phyloP scores from a whole-genome alignment of 768 basidiomycete genomes.

The Agaricus sinodeliciosus region DNA sequence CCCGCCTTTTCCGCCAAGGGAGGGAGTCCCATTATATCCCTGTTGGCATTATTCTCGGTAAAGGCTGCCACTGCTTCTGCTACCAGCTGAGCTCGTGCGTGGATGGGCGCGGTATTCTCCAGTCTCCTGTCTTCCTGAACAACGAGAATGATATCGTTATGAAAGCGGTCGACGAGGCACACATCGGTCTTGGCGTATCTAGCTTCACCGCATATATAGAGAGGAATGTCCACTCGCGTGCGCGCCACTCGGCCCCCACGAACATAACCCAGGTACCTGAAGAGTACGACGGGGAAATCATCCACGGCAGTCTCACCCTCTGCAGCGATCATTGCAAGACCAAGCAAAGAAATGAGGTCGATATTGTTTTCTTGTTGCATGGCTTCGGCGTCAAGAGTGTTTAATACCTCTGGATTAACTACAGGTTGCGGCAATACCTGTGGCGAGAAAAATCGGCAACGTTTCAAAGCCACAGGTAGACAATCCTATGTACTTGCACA shows the following conservation, averaged over 20 bases:
- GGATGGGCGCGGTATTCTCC: slow-evolving; percentile 7
- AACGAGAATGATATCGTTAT: slow-evolving; percentile 12
- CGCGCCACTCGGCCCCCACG: slow-evolving; percentile 7
- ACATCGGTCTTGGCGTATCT: slow-evolving; percentile 21
- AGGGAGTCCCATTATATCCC: slow-evolving; percentile 6
- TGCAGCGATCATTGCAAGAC: too few relatives aligned
- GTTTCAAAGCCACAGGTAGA: too few relatives aligned
- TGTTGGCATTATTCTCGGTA: slow-evolving; percentile 17
- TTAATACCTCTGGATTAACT: too few relatives aligned
- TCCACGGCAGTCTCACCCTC: slow-evolving; percentile 23
- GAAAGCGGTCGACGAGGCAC: slow-evolving; percentile 19
- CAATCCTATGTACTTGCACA: too few relatives aligned
- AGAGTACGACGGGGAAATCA: slow-evolving; percentile 25
- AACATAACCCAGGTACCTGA: slow-evolving; percentile 19
- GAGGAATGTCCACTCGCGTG: slow-evolving; percentile 19
- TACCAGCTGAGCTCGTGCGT: slow-evolving; percentile 11
- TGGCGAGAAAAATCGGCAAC: too few relatives aligned
- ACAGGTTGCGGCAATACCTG: too few relatives aligned
- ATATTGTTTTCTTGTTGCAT: too few relatives aligned
- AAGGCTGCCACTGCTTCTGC: slow-evolving; percentile 19
- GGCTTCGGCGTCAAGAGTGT: too few relatives aligned
- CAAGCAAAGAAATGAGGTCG: too few relatives aligned
- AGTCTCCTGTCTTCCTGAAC: slow-evolving; percentile 17
- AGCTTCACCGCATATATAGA: slow-evolving; percentile 23
- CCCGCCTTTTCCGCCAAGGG: slow-evolving; percentile 10